Percentiles rank a stretch among this genome's conserved stretches.
Conservation (phyloP, 2,329 filamentous ascomycete species). For the Fusarium dimerum region DNA sequence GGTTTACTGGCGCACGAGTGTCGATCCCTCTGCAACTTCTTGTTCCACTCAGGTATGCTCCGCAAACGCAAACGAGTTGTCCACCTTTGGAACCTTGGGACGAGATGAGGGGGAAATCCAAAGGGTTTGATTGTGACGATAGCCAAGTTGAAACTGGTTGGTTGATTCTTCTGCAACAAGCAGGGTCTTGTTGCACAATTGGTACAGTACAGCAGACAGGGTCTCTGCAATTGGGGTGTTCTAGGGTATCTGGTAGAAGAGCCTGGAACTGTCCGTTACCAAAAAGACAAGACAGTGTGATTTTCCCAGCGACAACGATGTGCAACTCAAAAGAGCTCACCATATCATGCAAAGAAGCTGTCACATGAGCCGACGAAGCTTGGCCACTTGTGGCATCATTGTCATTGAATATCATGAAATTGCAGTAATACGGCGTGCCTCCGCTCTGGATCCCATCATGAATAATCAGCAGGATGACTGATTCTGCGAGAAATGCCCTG, state of each 20-base stretch:
- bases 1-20: conserved; percentile 19
- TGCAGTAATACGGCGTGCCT: neutral
- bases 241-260: neutral
- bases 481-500: neutral
- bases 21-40: conserved; percentile 14
- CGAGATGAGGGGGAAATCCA: neutral
- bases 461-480: neutral
- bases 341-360: no score
- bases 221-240: no score
- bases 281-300: neutral
- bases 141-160: neutral
- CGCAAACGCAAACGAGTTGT: no score
- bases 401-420: neutral
- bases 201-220: neutral
- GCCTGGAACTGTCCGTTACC: neutral
- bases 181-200: neutral
- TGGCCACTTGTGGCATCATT: neutral
- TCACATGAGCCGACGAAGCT: no score
- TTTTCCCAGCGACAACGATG: no score
- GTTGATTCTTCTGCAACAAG: no score
- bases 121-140: neutral
- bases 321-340: no score
- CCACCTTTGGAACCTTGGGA: neutral
- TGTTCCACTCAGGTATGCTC: neutral
- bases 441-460: neutral